These are phyloP conservation scores for Auricularia sp. DNA, from an alignment of 768 basidiomycete species.

Conservation along the genomic window DNA sequence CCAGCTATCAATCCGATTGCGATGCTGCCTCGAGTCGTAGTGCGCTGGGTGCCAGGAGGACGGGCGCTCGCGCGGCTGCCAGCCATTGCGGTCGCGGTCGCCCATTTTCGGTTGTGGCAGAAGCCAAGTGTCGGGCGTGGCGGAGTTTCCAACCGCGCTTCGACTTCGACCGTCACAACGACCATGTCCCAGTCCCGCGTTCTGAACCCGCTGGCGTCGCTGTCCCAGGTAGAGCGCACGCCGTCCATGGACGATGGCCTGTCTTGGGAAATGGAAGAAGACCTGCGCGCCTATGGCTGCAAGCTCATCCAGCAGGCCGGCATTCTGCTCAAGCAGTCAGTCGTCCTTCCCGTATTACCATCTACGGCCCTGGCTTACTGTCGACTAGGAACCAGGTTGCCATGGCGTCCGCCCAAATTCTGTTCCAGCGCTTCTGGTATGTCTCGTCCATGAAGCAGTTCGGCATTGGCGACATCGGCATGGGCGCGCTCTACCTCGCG, in stretches of 20 bases:
- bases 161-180: constrained; percentile 1
- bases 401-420: constrained; percentile 89
- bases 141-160: not conserved
- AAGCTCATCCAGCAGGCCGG: constrained; percentile 95
- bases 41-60: not conserved
- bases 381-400: constrained; percentile 81
- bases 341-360: constrained; percentile 1
- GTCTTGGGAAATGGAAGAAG: constrained; percentile 71
- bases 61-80: constrained; percentile 1
- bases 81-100: not conserved
- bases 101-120: too few species aligned
- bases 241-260: constrained; percentile 81
- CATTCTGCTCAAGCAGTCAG: constrained; percentile 80
- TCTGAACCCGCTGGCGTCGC: constrained; percentile 75
- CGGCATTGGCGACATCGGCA: constrained; percentile 79
- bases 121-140: not conserved
- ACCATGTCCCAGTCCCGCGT: constrained; percentile 18
- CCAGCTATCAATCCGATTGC: not conserved
- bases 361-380: not conserved
- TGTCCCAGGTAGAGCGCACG: constrained; percentile 64
- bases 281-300: constrained; percentile 83
- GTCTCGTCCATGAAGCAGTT: constrained; percentile 92
- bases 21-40: too few species aligned
- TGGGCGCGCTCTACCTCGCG: constrained; percentile 80
- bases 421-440: constrained; percentile 96